phyloP scores from a whole-genome alignment of 164 flowering plant genomes.

The Vitis cinerea region DNA sequence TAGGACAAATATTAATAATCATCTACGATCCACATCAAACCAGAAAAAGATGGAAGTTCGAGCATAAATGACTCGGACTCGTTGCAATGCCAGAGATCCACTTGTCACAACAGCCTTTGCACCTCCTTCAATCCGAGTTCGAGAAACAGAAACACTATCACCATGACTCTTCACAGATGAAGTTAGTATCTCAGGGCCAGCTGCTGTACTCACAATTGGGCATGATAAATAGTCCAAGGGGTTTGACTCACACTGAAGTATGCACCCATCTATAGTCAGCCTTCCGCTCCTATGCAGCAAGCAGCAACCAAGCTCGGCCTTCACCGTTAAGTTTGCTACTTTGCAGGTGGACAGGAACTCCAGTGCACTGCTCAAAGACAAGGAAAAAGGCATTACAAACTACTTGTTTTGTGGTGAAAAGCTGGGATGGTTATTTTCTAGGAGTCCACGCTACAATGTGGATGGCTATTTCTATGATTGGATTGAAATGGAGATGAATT shows the following conservation, averaged over 20 bases:
- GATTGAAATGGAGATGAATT: not conserved
- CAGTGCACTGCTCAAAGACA: slow-evolving; percentile 65
- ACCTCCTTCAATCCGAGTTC: slow-evolving; percentile 94
- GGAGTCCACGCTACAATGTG: not conserved
- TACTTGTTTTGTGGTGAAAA: not conserved
- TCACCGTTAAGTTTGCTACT: slow-evolving; percentile 81
- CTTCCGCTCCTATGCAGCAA: slow-evolving; percentile 93
- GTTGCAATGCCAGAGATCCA: slow-evolving; percentile 76
- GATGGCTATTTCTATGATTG: not conserved
- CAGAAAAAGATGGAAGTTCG: slow-evolving; percentile 80
- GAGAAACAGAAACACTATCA: slow-evolving; percentile 65
- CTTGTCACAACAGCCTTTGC: slow-evolving; percentile 83
- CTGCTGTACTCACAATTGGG: slow-evolving; percentile 82
- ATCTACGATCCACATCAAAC: slow-evolving; percentile 73
- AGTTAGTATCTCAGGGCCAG: slow-evolving; percentile 22
- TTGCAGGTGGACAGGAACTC: slow-evolving; percentile 91
- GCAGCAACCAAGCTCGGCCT: slow-evolving; percentile 94
- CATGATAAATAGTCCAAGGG: slow-evolving; percentile 90
- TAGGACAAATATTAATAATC: slow-evolving; percentile 1
- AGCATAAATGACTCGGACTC: slow-evolving; percentile 79
- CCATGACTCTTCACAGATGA: slow-evolving; percentile 31
- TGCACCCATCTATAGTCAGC: slow-evolving; percentile 81
- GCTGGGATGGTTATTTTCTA: not conserved
- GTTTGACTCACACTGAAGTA: slow-evolving; percentile 86
- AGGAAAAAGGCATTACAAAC: slow-evolving; percentile 5